These are phyloP conservation scores for Yamadazyma jaroonii DNA, from an alignment of 1,139 yeast species.

Conservation along the genomic window DNA sequence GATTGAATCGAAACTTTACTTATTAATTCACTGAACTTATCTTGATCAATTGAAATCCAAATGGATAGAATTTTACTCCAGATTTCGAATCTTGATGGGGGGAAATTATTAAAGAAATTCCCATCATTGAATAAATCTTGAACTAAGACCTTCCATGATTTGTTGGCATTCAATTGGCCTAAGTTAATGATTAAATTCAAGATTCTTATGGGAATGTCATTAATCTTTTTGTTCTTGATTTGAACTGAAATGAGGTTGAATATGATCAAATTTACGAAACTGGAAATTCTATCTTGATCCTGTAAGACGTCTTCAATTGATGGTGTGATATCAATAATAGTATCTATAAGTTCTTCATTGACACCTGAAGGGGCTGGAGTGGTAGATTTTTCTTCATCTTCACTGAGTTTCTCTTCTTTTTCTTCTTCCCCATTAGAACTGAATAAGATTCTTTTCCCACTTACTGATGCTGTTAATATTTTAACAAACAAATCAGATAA, in stretches of 20 bases:
- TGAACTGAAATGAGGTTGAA: constrained; percentile 44
- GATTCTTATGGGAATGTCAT: constrained; percentile 29
- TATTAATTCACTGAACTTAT: constrained; percentile 55
- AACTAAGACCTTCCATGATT: constrained; percentile 51
- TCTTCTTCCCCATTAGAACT: constrained; percentile 7
- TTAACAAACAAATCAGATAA: constrained; percentile 61
- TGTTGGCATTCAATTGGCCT: constrained; percentile 36
- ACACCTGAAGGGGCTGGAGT: constrained; percentile 11
- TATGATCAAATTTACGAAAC: constrained; percentile 43
- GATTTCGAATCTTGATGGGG: constrained; percentile 19
- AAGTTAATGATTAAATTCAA: constrained; percentile 37
- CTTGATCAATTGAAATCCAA: constrained; percentile 59
- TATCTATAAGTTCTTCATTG: constrained; percentile 37
- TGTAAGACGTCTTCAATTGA: constrained; percentile 40
- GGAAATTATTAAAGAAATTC: constrained; percentile 37
- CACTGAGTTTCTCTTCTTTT: constrained; percentile 4
- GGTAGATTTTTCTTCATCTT: constrained; percentile 6
- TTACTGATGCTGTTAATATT: constrained; percentile 38
- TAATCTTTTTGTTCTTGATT: constrained; percentile 36
- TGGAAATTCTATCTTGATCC: constrained; percentile 52
- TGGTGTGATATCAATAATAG: constrained; percentile 36
- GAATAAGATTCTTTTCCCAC: constrained; percentile 16
- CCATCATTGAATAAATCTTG: constrained; percentile 53
- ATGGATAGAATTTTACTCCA: constrained; percentile 53
- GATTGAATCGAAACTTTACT: constrained; percentile 46